Evolutionary conservation across 345 rosid species (phyloP).

Genomic region (Gossypium thurberi): DNA sequence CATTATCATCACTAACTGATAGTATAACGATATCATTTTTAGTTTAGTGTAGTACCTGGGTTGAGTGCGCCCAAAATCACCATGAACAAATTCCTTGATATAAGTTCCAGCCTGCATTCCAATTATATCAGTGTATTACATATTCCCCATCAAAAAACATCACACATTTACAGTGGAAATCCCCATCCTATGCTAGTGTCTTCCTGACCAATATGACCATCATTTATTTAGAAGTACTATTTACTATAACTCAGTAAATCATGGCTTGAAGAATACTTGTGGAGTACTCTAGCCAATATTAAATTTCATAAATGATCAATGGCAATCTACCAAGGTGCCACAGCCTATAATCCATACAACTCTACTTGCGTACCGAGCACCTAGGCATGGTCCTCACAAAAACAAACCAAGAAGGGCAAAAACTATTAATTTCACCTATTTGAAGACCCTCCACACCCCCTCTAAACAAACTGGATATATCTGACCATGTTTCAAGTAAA

Average conservation of each 20-base stretch:
- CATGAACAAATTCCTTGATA: conserved; percentile 95
- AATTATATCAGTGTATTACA: not conserved
- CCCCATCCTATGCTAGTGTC: not conserved
- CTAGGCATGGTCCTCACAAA: not conserved
- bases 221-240: not conserved
- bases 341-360: not conserved
- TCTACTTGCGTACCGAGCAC: not conserved
- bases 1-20: not conserved
- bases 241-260: not conserved
- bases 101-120: conserved; percentile 85
- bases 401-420: not conserved
- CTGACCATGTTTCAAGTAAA: not conserved
- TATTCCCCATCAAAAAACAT: not conserved
- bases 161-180: not conserved
- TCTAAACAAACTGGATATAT: not conserved
- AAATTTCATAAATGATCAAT: not conserved
- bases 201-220: not conserved
- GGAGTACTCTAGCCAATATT: not conserved
- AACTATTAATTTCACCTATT: not conserved
- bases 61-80: conserved; percentile 89
- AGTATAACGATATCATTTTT: not conserved
- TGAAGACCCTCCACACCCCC: not conserved
- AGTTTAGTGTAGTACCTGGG: conserved; percentile 52
- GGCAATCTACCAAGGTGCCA: not conserved
- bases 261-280: not conserved